Evolutionary conservation across 2,329 filamentous ascomycete genomes (phyloP), one percentile per base, ranked within the genome.

Genomic region (Talaromyces sp.): DNA sequence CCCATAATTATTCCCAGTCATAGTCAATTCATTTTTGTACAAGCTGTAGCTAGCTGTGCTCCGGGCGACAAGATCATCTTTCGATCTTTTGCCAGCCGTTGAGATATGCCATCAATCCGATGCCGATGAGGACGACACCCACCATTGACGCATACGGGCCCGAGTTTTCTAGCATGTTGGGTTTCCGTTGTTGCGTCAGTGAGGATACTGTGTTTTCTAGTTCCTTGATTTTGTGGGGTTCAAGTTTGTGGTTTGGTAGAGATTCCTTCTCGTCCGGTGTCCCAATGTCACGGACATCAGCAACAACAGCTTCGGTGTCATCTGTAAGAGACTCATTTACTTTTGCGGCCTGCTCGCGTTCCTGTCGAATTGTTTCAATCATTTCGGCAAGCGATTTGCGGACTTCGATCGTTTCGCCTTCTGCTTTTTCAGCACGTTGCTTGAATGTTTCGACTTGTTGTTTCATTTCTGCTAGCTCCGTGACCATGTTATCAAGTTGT

Each of bases 31-130:
- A 56, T 59, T 59, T 58, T 59, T 59, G 24, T 59, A 59, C 56
- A 59, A 59, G 56, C 37, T 45, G 33, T 31, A 31, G 27, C 27
- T 54, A 24, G 54, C 35, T 57, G 27, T n/a, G 33, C 37, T 27
- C 37, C 22, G 31, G 13, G 22, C 37, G 27, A 59, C 27, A 31
- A 57, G 24, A 67, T 72, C 74, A 83, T 74, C 78, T 79, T 66
- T 84, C 83, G 63, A 79, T 75, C 71, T 82, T 83, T 72, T 92
- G 90, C 90, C 90, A 94, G 60, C 90, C 89, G 73, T 95, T 95
- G 70, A 95, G 83, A 77, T 93, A 93, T 48, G 90, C 90, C 91
- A 95, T 95, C 68, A 95, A 76, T 14, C 91, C 90, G 80, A 95
- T 89, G 37, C 91, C 91, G 67, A 95, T 81, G 64, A 95, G 77